Evolutionary conservation across 305 asterid genomes (phyloP).

Genomic region (Fraxinus baroniana): DNA sequence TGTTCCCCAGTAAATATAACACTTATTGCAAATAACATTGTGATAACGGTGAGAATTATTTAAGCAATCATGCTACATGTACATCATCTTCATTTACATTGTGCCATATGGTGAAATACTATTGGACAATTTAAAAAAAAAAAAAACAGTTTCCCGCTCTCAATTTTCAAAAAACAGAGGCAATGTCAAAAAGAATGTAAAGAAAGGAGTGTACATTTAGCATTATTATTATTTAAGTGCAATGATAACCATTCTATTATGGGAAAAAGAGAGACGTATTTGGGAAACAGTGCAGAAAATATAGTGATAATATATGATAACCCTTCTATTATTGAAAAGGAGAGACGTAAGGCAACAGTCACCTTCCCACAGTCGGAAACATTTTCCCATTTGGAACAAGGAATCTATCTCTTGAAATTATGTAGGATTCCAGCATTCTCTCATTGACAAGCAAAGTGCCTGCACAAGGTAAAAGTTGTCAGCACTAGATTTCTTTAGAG

Average conservation of each 20-base stretch:
- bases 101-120: no score
- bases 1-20: neutral
- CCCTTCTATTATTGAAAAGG: neutral
- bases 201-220: no score
- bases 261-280: neutral
- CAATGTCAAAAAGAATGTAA: no score
- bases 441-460: conserved; percentile 95
- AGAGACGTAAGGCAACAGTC: neutral
- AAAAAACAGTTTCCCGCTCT: no score
- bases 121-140: no score
- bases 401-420: conserved; percentile 95
- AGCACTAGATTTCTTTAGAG: conserved; percentile 13
- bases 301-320: neutral
- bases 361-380: conserved; percentile 96
- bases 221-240: neutral
- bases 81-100: no score
- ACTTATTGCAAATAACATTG: neutral
- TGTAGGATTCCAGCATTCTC: conserved; percentile 97
- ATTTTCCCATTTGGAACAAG: conserved; percentile 88
- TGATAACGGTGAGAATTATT: neutral
- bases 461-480: conserved; percentile 35
- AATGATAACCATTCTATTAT: neutral
- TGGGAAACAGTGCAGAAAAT: neutral
- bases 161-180: no score
- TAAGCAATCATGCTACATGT: neutral